These are phyloP conservation scores for Xylaria curta DNA, from an alignment of 495 filamentous ascomycete species.

Conservation along the genomic window DNA sequence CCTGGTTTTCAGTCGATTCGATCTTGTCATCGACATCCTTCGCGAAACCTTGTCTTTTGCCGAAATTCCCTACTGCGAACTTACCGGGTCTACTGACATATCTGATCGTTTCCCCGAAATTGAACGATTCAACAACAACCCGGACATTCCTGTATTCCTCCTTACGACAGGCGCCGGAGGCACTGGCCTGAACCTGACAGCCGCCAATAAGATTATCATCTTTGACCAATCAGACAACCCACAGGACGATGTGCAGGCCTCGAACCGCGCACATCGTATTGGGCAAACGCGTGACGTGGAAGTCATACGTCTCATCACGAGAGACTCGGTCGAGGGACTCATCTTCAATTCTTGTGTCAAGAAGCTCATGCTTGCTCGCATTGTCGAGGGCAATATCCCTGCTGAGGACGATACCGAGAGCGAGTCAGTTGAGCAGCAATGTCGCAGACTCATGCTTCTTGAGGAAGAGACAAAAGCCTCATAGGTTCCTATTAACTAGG, in stretches of 20 bases:
- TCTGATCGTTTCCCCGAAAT: conserved; percentile 83
- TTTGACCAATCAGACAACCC: conserved; percentile 97
- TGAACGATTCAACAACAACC: conserved; percentile 79
- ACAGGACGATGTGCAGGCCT: conserved; percentile 94
- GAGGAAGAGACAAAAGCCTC: conserved; percentile 27
- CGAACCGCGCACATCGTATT: conserved; percentile 94
- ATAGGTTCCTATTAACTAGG: not conserved
- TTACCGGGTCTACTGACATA: conserved; percentile 87
- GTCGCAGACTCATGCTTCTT: conserved; percentile 38
- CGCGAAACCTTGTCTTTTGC: conserved; percentile 79
- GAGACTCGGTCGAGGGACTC: conserved; percentile 88
- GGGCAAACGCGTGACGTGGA: conserved; percentile 91
- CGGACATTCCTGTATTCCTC: conserved; percentile 85
- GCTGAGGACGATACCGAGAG: conserved; percentile 38
- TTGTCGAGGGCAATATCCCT: conserved; percentile 59
- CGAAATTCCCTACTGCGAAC: conserved; percentile 73
- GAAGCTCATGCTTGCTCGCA: conserved; percentile 89
- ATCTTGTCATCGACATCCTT: conserved; percentile 88
- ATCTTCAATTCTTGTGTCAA: conserved; percentile 88
- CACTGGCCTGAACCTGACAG: conserved; percentile 92
- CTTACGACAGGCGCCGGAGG: conserved; percentile 93
- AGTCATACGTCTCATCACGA: conserved; percentile 78
- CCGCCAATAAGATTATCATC: conserved; percentile 96
- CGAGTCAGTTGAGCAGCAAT: conserved; percentile 40
- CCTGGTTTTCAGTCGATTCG: conserved; percentile 91